Evolutionary conservation across 2,329 filamentous ascomycete species (phyloP).

Genomic region (Talaromyces sp.): DNA sequence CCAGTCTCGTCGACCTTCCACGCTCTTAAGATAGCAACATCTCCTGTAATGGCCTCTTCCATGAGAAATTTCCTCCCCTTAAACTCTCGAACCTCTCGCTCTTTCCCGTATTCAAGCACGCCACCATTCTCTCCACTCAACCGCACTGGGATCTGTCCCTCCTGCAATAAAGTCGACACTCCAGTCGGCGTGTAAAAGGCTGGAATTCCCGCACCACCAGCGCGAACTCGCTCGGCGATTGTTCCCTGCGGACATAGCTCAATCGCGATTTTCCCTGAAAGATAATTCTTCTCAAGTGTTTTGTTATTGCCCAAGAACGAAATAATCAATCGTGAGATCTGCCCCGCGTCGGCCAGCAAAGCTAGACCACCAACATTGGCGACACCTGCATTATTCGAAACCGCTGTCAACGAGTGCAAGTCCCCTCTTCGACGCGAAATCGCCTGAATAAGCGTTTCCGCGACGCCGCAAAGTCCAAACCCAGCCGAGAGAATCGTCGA

Average conservation of each 20-base stretch:
- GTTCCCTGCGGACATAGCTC: conserved; percentile 91
- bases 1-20: conserved; percentile 88
- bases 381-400: conserved; percentile 94
- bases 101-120: conserved; percentile 47
- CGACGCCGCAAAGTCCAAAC: conserved; percentile 77
- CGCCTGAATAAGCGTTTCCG: conserved; percentile 71
- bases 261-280: conserved; percentile 78
- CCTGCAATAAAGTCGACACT: conserved; percentile 56
- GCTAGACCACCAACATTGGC: conserved; percentile 68
- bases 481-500: conserved; percentile 71
- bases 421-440: conserved; percentile 55
- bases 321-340: conserved; percentile 87
- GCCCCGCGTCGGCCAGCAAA: conserved; percentile 70
- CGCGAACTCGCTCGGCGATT: conserved; percentile 81
- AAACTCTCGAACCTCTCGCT: conserved; percentile 87
- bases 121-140: conserved; percentile 74
- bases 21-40: conserved; percentile 90
- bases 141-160: conserved; percentile 74
- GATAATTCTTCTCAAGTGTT: conserved; percentile 83
- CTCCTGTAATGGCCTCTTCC: conserved; percentile 80
- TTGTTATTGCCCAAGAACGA: conserved; percentile 95
- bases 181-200: conserved; percentile 91
- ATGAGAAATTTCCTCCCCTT: conserved; percentile 84
- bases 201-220: conserved; percentile 85
- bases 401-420: conserved; percentile 73